Conservation (phyloP, 768 basidiomycete genomes). For the Xerocomellus chrysenteron region DNA sequence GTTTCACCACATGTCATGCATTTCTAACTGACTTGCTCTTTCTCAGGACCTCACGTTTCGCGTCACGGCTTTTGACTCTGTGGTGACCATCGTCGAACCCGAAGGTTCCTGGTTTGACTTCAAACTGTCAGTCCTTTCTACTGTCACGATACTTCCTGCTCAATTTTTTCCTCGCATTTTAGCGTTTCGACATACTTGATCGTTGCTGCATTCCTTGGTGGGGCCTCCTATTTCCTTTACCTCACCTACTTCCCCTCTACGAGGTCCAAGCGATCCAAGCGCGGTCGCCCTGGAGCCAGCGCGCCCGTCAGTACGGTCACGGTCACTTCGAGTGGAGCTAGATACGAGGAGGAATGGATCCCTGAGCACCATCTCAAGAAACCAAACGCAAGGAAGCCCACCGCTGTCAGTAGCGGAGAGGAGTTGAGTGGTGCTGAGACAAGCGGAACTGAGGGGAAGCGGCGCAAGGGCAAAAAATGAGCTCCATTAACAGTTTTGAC, state of each 20-base stretch:
- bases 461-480: constrained; percentile 53
- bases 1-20: constrained; percentile 14
- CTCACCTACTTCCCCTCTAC: constrained; percentile 61
- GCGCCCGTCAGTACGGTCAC: constrained; percentile 58
- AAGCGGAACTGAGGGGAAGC: constrained; percentile 55
- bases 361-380: constrained; percentile 86
- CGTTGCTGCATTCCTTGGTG: constrained; percentile 60
- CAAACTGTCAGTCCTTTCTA: constrained; percentile 60
- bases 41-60: constrained; percentile 55
- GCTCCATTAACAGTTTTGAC: background rate
- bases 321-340: constrained; percentile 58
- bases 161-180: background rate
- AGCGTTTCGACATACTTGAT: constrained; percentile 72
- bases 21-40: background rate
- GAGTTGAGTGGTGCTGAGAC: constrained; percentile 66
- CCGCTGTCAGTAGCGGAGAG: constrained; percentile 56
- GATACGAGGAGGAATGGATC: constrained; percentile 89
- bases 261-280: constrained; percentile 52
- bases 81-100: constrained; percentile 80
- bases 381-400: constrained; percentile 49
- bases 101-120: constrained; percentile 74
- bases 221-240: constrained; percentile 63
- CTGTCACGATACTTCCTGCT: background rate
- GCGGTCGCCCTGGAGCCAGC: constrained; percentile 45
- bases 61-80: constrained; percentile 69